Evolutionary conservation across 768 basidiomycete genomes (phyloP).

Genomic region (Trametes maxima): DNA sequence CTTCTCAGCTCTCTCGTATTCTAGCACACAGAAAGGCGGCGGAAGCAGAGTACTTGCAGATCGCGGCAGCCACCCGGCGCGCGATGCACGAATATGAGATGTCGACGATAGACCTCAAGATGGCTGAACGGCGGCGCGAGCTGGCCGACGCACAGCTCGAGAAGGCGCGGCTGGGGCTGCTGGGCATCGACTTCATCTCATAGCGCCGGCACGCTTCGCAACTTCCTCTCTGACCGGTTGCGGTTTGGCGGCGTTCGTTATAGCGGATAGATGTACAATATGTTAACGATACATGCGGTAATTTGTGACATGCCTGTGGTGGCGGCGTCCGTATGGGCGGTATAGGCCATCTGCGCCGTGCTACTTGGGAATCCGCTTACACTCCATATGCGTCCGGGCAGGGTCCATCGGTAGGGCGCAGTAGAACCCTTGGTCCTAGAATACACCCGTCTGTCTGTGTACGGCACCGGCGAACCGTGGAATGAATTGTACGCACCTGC

Average conservation of each 20-base stretch:
- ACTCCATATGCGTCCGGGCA: conserved; percentile 65
- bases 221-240: no score
- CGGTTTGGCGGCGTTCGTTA: not conserved
- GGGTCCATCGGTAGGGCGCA: conserved; percentile 72
- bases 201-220: not conserved
- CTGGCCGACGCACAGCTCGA: conserved; percentile 62
- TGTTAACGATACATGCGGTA: conserved; percentile 3
- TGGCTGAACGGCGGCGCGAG: conserved; percentile 58
- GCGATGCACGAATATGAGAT: conserved; percentile 65
- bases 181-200: conserved; percentile 53
- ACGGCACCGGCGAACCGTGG: not conserved
- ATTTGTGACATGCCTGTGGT: not conserved
- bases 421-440: conserved; percentile 65
- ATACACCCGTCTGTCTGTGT: not conserved
- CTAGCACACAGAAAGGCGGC: conserved; percentile 12
- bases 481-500: conserved; percentile 51
- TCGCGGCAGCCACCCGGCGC: conserved; percentile 26
- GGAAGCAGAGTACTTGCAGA: conserved; percentile 13
- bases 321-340: not conserved
- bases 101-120: conserved; percentile 58
- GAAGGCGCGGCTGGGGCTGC: conserved; percentile 58
- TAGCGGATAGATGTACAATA: not conserved
- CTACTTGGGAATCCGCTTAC: conserved; percentile 58
- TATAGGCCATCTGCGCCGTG: conserved; percentile 6
- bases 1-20: conserved; percentile 14